These are phyloP conservation scores for Scleroderma citrinum DNA, from an alignment of 768 basidiomycete species.

Conservation along the genomic window DNA sequence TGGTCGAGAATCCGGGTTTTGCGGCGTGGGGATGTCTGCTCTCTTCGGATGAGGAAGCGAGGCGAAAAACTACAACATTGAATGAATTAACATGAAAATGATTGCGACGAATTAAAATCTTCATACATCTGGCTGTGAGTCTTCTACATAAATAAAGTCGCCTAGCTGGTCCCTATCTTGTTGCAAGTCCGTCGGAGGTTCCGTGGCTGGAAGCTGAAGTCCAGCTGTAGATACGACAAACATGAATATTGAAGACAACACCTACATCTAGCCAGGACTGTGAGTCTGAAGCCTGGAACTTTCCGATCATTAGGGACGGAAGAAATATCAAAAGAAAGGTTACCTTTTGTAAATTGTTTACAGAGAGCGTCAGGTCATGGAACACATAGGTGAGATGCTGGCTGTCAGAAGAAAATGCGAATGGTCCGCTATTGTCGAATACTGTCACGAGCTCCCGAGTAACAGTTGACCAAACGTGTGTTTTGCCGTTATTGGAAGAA, in stretches of 20 bases:
- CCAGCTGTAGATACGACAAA: neutral
- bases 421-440: constrained; percentile 60
- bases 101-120: neutral
- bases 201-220: neutral
- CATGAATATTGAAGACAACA: neutral
- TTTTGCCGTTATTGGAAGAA: constrained; percentile 5
- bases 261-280: neutral
- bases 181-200: neutral
- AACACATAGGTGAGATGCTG: neutral
- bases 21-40: neutral
- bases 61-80: neutral
- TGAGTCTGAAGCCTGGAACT: neutral
- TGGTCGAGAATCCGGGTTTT: neutral
- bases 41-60: neutral
- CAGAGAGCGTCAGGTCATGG: neutral
- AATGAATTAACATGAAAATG: neutral
- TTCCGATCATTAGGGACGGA: neutral
- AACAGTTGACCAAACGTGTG: constrained; percentile 9
- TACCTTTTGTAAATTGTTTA: neutral
- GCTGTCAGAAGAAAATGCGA: constrained; percentile 2
- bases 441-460: constrained; percentile 26
- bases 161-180: neutral
- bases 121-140: neutral
- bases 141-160: neutral
- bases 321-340: neutral